phyloP scores from a whole-genome alignment of 1,284 basidiomycete species.

The Tilletia caries region DNA sequence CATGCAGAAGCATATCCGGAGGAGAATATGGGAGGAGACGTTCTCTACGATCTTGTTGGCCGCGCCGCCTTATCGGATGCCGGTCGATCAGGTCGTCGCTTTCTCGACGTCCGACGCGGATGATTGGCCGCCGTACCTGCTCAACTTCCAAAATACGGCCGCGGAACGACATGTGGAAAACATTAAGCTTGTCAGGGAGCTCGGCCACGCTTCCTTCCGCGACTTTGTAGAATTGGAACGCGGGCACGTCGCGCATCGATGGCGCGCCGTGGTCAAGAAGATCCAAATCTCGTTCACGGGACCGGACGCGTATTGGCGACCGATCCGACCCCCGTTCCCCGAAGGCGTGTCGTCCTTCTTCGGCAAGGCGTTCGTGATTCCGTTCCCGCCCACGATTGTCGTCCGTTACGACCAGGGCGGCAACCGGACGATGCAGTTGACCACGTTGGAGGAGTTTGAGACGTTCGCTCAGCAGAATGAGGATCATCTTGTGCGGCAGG shows the following conservation, averaged over 20 bases:
- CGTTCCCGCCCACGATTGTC: constrained; percentile 68
- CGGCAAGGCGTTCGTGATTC: constrained; percentile 68
- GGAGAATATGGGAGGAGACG: constrained; percentile 79
- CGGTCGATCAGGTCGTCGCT: constrained; percentile 62
- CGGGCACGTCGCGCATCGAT: constrained; percentile 21
- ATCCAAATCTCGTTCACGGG: constrained; percentile 41
- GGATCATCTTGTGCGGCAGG: constrained; percentile 59
- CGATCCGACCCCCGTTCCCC: constrained; percentile 30
- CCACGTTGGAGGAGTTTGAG: constrained; percentile 61
- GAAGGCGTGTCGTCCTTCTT: constrained; percentile 39
- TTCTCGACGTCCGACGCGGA: constrained; percentile 64
- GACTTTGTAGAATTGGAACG: constrained; percentile 28
- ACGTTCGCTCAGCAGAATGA: constrained; percentile 68
- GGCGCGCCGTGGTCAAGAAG: constrained; percentile 28
- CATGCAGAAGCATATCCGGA: constrained; percentile 65
- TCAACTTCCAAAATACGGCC: constrained; percentile 67
- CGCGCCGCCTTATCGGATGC: constrained; percentile 64
- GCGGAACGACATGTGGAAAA: constrained; percentile 74
- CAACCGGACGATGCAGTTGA: constrained; percentile 59
- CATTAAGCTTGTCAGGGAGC: constrained; percentile 63
- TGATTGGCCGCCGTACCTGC: constrained; percentile 69
- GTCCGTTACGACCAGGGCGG: constrained; percentile 66
- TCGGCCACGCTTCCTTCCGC: constrained; percentile 30
- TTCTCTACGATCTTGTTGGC: constrained; percentile 69
- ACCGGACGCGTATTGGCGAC: constrained; percentile 41